Percentiles rank a stretch among this genome's conserved stretches.
These are phyloP conservation scores for Excoecaria cochinchinensis DNA, from an alignment of 345 rosid genomes.

Conservation along the genomic window DNA sequence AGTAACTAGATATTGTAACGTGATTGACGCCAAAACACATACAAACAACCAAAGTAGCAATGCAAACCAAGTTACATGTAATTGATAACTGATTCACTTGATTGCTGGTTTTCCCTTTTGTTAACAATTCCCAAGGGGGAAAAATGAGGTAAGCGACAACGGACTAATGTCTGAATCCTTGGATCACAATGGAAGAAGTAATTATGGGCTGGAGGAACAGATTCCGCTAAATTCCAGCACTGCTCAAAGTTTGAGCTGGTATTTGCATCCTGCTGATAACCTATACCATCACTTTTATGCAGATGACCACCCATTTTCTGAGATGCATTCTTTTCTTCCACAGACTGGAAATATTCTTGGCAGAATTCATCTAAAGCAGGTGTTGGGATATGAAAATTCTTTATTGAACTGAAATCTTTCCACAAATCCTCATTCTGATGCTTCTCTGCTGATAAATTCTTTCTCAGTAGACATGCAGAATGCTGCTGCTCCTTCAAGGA, in stretches of 20 bases:
- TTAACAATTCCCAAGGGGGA: slow-evolving; percentile 46
- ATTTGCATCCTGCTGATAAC: slow-evolving; percentile 13
- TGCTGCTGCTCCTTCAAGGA: slow-evolving; percentile 27
- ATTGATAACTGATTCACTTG: slow-evolving; percentile 47
- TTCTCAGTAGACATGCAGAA: slow-evolving; percentile 33
- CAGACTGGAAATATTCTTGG: slow-evolving; percentile 67
- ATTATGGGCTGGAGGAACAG: slow-evolving; percentile 66
- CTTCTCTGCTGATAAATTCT: slow-evolving; percentile 25
- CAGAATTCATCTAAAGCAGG: slow-evolving; percentile 83
- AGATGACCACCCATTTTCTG: slow-evolving; percentile 28
- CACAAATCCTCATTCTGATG: slow-evolving; percentile 51
- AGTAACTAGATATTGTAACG: neutral
- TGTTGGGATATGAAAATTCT: slow-evolving; percentile 49
- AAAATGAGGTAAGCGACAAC: slow-evolving; percentile 66
- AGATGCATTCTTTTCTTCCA: slow-evolving; percentile 34
- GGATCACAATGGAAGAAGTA: slow-evolving; percentile 80
- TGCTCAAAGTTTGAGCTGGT: slow-evolving; percentile 30
- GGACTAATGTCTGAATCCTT: slow-evolving; percentile 56
- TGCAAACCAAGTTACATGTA: slow-evolving; percentile 48
- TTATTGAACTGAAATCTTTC: slow-evolving; percentile 57
- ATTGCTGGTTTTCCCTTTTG: slow-evolving; percentile 36
- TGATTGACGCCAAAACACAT: neutral
- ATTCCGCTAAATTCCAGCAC: slow-evolving; percentile 34
- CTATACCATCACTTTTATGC: slow-evolving; percentile 18
- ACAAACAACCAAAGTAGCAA: slow-evolving; percentile 7